Conservation (phyloP, 345 rosid genomes). For the Eutrema yunnanense region DNA sequence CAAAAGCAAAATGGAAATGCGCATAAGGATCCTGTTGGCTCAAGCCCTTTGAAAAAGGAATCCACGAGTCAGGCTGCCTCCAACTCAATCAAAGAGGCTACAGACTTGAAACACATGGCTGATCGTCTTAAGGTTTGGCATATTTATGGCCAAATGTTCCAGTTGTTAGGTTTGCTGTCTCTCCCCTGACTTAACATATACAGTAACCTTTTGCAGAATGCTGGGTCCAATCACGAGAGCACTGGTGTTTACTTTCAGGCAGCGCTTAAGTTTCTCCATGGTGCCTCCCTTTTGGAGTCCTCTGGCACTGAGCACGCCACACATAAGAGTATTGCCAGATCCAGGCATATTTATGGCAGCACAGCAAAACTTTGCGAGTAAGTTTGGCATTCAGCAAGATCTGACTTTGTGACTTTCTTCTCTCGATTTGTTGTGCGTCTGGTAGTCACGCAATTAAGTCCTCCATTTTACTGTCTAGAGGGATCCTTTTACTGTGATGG, state of each 20-base stretch:
- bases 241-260: constrained; percentile 61
- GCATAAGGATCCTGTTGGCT: constrained; percentile 47
- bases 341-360: constrained; percentile 42
- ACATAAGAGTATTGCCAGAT: constrained; percentile 39
- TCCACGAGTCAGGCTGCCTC: constrained; percentile 52
- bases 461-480: not conserved
- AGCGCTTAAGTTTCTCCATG: constrained; percentile 67
- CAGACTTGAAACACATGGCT: constrained; percentile 83
- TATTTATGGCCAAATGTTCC: constrained; percentile 1
- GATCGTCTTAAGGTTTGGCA: constrained; percentile 79
- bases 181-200: constrained; percentile 15
- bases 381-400: constrained; percentile 30
- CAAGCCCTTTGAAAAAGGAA: constrained; percentile 72
- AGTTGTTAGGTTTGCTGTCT: not conserved
- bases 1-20: constrained; percentile 47
- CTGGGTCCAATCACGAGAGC: constrained; percentile 53
- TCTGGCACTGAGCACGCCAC: constrained; percentile 37
- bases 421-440: constrained; percentile 15
- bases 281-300: constrained; percentile 60
- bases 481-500: constrained; percentile 10
- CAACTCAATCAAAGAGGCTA: constrained; percentile 88
- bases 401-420: constrained; percentile 15
- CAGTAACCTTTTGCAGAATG: constrained; percentile 33
- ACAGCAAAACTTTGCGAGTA: constrained; percentile 72
- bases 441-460: not conserved